Evolutionary conservation across 306 rosid species (phyloP), one percentile per base, ranked within the genome.

Genomic region (Cucurbita ficifolia): DNA sequence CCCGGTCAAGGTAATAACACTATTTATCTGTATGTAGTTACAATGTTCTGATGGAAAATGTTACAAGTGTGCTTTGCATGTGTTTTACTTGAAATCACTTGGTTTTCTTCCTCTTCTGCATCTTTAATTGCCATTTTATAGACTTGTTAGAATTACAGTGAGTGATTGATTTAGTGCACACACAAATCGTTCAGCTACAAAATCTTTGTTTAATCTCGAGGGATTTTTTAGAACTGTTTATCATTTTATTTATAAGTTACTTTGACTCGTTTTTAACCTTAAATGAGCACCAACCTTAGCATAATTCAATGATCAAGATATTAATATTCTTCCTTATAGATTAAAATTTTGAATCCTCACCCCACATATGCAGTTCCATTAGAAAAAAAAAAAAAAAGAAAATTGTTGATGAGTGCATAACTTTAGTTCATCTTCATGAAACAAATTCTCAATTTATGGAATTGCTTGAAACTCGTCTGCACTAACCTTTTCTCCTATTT

Each of bases 1-100:
- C 88, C 96, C 61, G 93, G 97, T 80, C 96, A 85, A 91, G 99
- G 99, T 95, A 89, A 81, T 70, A 48, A 49, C 71, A 49, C 67
- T 21, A 0, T 13, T 35, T 55, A 12, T 46, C 73, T 70, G 17
- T 69, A 22, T 14, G 36, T 49, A 13, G 58, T 16, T 69, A 49
- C 45, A 1, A 24, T 49, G 46, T 49, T 46, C 29, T 22, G 57
- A 24, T 46, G 74, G 21, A 46, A 63, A 24, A 10, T 24, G 9
- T 48, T 46, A 42, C 33, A 29, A 29, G 45, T 8, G 17, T 48
- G 58, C 45, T 5, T 49, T 70, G 45, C 58, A 49, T 49, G 43
- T 48, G 42, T 12, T 69, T 69, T 69, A 22, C 54, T 69, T 48
- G 57, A 29, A 65, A 43, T 21, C 38, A 19, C 36, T 13, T 43